A percentile compares a stretch with the other conserved stretches of the same genome.
These are phyloP conservation scores for Termitomyces sp. DNA, from an alignment of 768 basidiomycete species.

Conservation along the genomic window DNA sequence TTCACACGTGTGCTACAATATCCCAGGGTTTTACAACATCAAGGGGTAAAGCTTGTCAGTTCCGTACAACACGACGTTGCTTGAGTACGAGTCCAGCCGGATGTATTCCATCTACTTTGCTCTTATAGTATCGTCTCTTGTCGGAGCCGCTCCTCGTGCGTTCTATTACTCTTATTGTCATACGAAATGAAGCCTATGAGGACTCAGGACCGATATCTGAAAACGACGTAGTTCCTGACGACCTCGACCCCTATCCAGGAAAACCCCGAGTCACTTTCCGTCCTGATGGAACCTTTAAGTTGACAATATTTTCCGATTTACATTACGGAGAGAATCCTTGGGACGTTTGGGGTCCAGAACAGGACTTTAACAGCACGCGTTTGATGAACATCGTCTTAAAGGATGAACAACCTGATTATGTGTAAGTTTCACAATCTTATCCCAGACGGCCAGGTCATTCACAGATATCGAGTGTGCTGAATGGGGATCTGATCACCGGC, in stretches of 20 bases:
- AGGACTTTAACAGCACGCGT: conserved; percentile 56
- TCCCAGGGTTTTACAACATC: not conserved
- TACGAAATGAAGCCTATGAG: not conserved
- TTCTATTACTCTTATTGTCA: not conserved
- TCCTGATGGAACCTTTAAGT: conserved; percentile 57
- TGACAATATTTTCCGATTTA: conserved; percentile 70
- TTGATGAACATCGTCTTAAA: conserved; percentile 53
- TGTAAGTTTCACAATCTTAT: conserved; percentile 34
- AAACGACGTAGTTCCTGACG: not conserved
- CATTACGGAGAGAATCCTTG: conserved; percentile 76
- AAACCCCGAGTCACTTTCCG: conserved; percentile 49
- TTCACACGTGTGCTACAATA: not conserved
- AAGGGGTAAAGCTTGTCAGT: not conserved
- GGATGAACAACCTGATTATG: conserved; percentile 63
- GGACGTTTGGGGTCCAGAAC: conserved; percentile 60
- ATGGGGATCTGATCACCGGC: conserved; percentile 72
- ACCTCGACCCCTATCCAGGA: conserved; percentile 31
- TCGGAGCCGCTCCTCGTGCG: conserved; percentile 6
- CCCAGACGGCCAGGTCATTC: not conserved
- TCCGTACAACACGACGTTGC: not conserved
- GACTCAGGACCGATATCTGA: conserved; percentile 3
- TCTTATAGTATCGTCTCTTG: not conserved
- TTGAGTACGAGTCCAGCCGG: not conserved
- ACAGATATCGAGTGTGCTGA: conserved; percentile 45
- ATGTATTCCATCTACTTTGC: not conserved